Percentiles rank a stretch among this genome's conserved stretches.
phyloP scores from a whole-genome alignment of 306 rosid species.

The Styphnolobium japonicum region DNA sequence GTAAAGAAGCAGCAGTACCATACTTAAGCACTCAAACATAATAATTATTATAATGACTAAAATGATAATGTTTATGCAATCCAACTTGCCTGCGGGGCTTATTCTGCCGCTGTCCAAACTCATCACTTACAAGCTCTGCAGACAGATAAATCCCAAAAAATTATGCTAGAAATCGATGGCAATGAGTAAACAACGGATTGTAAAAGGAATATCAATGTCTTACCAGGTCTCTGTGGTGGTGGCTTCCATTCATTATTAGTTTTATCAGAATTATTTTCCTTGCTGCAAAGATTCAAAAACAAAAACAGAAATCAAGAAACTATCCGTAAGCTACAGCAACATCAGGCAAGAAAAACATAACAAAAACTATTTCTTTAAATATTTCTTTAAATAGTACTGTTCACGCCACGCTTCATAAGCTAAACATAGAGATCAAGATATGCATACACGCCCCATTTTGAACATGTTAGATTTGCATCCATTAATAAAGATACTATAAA shows the following conservation, averaged over 20 bases:
- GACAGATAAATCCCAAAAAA: conserved; percentile 1
- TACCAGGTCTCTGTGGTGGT: conserved; percentile 68
- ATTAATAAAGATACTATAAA: neutral
- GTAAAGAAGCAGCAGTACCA: neutral
- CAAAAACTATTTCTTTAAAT: neutral
- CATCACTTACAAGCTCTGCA: conserved; percentile 69
- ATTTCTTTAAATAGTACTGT: neutral
- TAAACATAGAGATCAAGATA: neutral
- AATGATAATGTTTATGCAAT: neutral
- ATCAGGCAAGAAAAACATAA: neutral
- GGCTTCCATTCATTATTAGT: conserved; percentile 59
- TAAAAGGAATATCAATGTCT: conserved; percentile 3
- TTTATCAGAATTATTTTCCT: conserved; percentile 56
- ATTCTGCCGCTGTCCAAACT: conserved; percentile 82
- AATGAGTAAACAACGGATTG: neutral
- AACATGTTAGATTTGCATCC: neutral
- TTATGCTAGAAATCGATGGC: neutral
- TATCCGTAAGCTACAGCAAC: neutral
- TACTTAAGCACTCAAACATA: neutral
- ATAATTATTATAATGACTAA: neutral
- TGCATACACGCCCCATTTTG: neutral
- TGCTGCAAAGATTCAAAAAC: conserved; percentile 51
- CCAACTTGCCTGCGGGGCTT: conserved; percentile 83
- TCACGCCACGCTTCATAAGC: neutral
- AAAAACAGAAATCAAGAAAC: conserved; percentile 12